Evolutionary conservation across 1,139 yeast species (phyloP).

Genomic region (Suhomyces coccinellae): DNA sequence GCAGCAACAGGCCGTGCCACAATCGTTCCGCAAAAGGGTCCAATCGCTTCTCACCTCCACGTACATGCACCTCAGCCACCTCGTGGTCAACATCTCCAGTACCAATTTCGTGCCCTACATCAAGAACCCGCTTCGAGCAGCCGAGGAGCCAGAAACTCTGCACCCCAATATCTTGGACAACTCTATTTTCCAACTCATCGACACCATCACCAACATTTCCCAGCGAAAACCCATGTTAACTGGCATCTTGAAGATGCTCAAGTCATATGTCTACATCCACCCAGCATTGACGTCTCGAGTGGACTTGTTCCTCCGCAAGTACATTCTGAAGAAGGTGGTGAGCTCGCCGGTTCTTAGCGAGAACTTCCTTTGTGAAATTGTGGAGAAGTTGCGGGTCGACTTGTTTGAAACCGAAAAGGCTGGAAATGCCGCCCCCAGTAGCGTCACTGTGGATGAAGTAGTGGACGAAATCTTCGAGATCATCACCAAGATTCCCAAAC

Average conservation of each 20-base stretch:
- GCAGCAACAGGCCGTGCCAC: background rate
- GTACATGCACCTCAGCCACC: conserved; percentile 5
- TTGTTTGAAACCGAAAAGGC: conserved; percentile 21
- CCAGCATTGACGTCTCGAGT: conserved; percentile 6
- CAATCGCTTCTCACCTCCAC: conserved; percentile 1
- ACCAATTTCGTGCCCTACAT: conserved; percentile 4
- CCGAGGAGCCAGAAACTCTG: background rate
- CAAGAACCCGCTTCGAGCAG: background rate
- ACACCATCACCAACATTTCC: conserved; percentile 32
- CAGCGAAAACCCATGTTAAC: conserved; percentile 30
- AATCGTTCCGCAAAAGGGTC: background rate
- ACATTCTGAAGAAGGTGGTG: conserved; percentile 17
- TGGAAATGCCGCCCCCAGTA: background rate
- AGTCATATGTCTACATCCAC: conserved; percentile 5
- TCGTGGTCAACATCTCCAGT: conserved; percentile 4
- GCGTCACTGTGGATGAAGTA: conserved; percentile 8
- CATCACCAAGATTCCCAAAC: conserved; percentile 11
- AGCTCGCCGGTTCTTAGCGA: conserved; percentile 20
- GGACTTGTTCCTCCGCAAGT: conserved; percentile 12
- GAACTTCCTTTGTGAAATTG: conserved; percentile 20
- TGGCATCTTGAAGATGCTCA: conserved; percentile 12
- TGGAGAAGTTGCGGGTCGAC: conserved; percentile 20
- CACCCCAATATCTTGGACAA: conserved; percentile 14
- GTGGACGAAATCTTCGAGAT: conserved; percentile 19
- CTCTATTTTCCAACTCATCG: conserved; percentile 27